Percentiles rank a stretch among this genome's conserved stretches.
Conservation (phyloP, 768 basidiomycete genomes). For the Suillus weaverae region DNA sequence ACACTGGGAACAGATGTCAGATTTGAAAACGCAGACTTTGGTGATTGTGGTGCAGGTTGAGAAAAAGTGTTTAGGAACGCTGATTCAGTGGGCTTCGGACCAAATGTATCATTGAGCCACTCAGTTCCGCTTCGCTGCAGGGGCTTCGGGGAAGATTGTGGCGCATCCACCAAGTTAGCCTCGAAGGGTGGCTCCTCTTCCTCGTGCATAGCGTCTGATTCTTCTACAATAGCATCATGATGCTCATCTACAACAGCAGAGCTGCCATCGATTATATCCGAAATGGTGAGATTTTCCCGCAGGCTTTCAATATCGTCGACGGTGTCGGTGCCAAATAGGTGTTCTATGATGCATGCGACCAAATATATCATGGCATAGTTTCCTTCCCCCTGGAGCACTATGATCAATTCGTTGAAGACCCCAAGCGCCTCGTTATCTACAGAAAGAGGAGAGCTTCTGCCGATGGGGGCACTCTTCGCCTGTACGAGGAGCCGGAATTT, state of each 20-base stretch:
- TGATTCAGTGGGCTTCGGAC: slow-evolving; percentile 27
- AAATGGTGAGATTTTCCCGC: slow-evolving; percentile 52
- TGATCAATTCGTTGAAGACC: slow-evolving; percentile 61
- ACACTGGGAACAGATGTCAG: slow-evolving; percentile 34
- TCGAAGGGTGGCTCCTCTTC: slow-evolving; percentile 23
- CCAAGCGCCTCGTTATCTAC: slow-evolving; percentile 68
- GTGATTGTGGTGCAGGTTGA: slow-evolving; percentile 16
- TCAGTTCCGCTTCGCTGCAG: slow-evolving; percentile 31
- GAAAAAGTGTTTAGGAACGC: slow-evolving; percentile 17
- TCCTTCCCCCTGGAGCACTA: slow-evolving; percentile 63
- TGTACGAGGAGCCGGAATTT: slow-evolving; percentile 82
- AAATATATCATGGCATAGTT: slow-evolving; percentile 78
- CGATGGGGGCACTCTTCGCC: slow-evolving; percentile 70
- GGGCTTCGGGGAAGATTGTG: slow-evolving; percentile 10
- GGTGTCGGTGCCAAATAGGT: slow-evolving; percentile 80
- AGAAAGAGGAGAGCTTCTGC: slow-evolving; percentile 59
- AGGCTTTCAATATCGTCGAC: slow-evolving; percentile 74
- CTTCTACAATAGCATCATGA: slow-evolving; percentile 18
- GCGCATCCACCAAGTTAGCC: slow-evolving; percentile 13
- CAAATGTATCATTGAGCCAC: slow-evolving; percentile 35
- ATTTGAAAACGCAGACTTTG: slow-evolving; percentile 36
- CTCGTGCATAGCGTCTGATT: slow-evolving; percentile 24
- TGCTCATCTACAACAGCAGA: slow-evolving; percentile 27
- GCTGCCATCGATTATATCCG: slow-evolving; percentile 72
- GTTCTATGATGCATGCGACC: slow-evolving; percentile 84